These are phyloP conservation scores for Paraphoma sp. DNA, from an alignment of 2,329 filamentous ascomycete species.

Conservation along the genomic window DNA sequence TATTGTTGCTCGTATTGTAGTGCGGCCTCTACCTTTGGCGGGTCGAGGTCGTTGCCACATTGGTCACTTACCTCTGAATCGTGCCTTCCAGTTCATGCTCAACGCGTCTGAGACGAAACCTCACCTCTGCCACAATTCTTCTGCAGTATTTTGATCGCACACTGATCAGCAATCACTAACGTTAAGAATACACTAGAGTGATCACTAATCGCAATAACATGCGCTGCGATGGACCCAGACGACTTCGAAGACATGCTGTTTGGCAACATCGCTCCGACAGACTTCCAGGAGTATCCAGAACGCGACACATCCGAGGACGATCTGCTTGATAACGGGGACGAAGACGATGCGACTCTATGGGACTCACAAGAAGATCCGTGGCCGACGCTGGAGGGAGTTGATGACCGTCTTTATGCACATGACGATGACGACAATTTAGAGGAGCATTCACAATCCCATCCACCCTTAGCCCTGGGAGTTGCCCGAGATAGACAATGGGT, in stretches of 20 bases:
- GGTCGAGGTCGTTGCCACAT: background rate
- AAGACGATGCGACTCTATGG: conserved; percentile 13
- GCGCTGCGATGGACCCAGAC: conserved; percentile 26
- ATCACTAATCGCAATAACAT: background rate
- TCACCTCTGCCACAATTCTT: too few species aligned
- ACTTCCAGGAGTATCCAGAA: conserved; percentile 14
- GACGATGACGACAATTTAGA: background rate
- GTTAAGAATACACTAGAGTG: background rate
- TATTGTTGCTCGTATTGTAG: background rate
- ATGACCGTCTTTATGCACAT: background rate
- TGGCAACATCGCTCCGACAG: conserved; percentile 21
- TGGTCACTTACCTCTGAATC: background rate
- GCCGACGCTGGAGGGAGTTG: background rate
- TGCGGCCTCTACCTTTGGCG: background rate
- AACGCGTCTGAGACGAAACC: background rate
- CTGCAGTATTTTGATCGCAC: background rate
- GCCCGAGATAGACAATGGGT: conserved; percentile 42
- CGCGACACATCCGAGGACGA: conserved; percentile 27
- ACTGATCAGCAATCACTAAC: background rate
- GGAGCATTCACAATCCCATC: background rate
- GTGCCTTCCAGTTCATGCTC: conserved; percentile 1
- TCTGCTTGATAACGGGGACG: conserved; percentile 22
- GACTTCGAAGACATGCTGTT: conserved; percentile 42
- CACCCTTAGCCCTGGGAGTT: background rate
- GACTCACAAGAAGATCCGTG: conserved; percentile 6